Evolutionary conservation across 805 yeast genomes (phyloP).

Genomic region (Ogataea pilisensis): DNA sequence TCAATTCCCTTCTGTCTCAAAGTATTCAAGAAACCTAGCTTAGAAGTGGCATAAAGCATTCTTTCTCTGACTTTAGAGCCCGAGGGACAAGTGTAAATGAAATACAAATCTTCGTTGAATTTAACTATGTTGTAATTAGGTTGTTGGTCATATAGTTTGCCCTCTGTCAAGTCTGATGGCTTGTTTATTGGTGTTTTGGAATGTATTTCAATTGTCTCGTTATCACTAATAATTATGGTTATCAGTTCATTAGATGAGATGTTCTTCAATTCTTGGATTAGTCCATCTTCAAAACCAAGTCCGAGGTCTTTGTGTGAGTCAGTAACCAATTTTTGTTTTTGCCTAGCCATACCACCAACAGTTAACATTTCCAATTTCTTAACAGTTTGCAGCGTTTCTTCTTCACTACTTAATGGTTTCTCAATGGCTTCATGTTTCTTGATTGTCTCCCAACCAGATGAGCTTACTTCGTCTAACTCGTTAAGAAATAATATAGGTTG

Average conservation of each 20-base stretch:
- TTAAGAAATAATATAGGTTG: constrained; percentile 51
- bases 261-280: constrained; percentile 4
- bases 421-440: constrained; percentile 33
- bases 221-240: constrained; percentile 46
- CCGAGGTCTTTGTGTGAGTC: constrained; percentile 14
- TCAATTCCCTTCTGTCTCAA: constrained; percentile 38
- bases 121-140: constrained; percentile 61
- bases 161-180: constrained; percentile 24
- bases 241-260: constrained; percentile 34
- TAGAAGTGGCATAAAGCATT: constrained; percentile 87
- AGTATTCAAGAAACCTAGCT: constrained; percentile 52
- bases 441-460: constrained; percentile 43
- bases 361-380: constrained; percentile 38
- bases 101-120: constrained; percentile 39
- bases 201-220: constrained; percentile 45
- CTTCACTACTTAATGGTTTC: constrained; percentile 57
- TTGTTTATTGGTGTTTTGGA: constrained; percentile 2
- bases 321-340: constrained; percentile 19
- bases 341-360: constrained; percentile 28
- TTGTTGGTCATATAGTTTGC: constrained; percentile 33
- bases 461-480: constrained; percentile 49
- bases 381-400: constrained; percentile 45
- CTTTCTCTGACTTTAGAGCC: constrained; percentile 86
- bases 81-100: constrained; percentile 86
- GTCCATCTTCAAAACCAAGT: constrained; percentile 6